Evolutionary conservation across 768 basidiomycete species (phyloP).

Genomic region (Tricholomella constricta): DNA sequence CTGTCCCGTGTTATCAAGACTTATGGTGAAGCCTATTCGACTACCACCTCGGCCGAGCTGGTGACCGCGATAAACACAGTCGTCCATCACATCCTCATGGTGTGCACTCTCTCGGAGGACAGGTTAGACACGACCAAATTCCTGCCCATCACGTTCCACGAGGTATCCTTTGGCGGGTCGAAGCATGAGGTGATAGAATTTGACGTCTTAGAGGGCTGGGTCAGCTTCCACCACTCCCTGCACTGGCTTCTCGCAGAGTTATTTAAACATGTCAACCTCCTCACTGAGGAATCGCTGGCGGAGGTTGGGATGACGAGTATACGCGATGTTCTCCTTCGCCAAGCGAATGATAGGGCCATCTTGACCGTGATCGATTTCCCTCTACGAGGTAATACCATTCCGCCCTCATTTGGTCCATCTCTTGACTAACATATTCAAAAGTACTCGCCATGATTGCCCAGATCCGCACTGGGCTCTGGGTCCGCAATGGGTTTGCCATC

Average conservation of each 20-base stretch:
- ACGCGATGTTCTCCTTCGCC: constrained; percentile 60
- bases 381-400: constrained; percentile 63
- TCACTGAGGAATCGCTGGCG: constrained; percentile 55
- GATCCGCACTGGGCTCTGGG: constrained; percentile 94
- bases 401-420: not conserved
- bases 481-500: constrained; percentile 94
- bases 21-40: constrained; percentile 82
- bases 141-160: constrained; percentile 60
- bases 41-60: constrained; percentile 58
- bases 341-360: constrained; percentile 67
- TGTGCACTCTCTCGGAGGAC: constrained; percentile 68
- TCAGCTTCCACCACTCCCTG: constrained; percentile 91
- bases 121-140: constrained; percentile 70
- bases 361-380: constrained; percentile 87
- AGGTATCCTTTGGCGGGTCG: constrained; percentile 62
- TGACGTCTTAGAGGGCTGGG: constrained; percentile 77
- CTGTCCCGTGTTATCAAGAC: constrained; percentile 87
- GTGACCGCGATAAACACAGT: constrained; percentile 68
- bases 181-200: constrained; percentile 70
- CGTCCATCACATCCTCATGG: constrained; percentile 69
- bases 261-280: constrained; percentile 76
- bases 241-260: constrained; percentile 91
- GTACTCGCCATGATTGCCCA: constrained; percentile 92
- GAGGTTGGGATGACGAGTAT: constrained; percentile 56
- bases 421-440: constrained; percentile 26